phyloP scores from a whole-genome alignment of 2,329 filamentous ascomycete genomes.

The Paramyrothecium sp. region DNA sequence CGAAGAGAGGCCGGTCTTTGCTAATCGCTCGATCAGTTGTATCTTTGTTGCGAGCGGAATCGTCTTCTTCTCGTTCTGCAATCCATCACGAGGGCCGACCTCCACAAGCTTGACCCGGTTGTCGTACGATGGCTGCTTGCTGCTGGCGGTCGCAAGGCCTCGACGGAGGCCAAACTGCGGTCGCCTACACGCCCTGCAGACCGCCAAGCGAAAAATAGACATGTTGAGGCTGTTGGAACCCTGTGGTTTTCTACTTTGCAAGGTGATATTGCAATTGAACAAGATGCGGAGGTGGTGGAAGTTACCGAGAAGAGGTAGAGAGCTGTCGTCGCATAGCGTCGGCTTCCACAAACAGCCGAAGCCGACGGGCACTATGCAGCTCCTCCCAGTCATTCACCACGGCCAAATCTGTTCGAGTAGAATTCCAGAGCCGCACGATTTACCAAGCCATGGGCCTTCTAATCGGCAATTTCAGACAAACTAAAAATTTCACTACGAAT shows the following conservation, averaged over 20 bases:
- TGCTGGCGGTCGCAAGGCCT: slow-evolving; percentile 38
- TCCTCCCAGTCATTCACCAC: not conserved
- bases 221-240: slow-evolving; percentile 18
- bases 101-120: slow-evolving; percentile 68
- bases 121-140: slow-evolving; percentile 26
- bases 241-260: not conserved
- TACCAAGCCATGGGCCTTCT: not conserved
- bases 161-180: slow-evolving; percentile 28
- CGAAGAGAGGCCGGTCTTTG: slow-evolving; percentile 64
- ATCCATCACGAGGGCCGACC: slow-evolving; percentile 81
- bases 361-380: not conserved
- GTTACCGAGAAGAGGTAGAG: slow-evolving; percentile 5
- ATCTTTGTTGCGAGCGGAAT: slow-evolving; percentile 74
- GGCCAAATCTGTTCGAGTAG: not conserved
- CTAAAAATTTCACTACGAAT: too few relatives aligned
- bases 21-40: slow-evolving; percentile 69
- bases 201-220: slow-evolving; percentile 31
- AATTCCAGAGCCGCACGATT: not conserved
- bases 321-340: slow-evolving; percentile 15
- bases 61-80: slow-evolving; percentile 77
- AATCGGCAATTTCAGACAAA: too few relatives aligned
- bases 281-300: slow-evolving; percentile 6
- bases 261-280: slow-evolving; percentile 4
- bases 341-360: slow-evolving; percentile 13
- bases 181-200: slow-evolving; percentile 38